These are phyloP conservation scores for Cylindrotheca fusiformis DNA, from an alignment of 108 stramenopile species.

Conservation along the genomic window DNA sequence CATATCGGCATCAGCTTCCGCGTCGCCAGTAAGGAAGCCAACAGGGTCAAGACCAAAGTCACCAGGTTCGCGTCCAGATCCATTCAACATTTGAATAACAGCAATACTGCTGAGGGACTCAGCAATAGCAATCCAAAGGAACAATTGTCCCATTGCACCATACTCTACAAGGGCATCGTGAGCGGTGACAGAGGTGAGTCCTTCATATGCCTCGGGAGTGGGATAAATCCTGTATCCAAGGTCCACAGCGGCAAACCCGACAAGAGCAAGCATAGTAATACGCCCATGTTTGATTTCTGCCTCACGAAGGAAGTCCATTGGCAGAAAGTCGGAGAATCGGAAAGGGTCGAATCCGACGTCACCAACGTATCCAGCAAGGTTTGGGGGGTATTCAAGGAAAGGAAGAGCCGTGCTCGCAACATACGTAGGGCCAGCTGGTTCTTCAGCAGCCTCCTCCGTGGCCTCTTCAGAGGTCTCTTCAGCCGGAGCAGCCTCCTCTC, in stretches of 20 bases:
- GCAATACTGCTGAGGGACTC: slow-evolving; percentile 70
- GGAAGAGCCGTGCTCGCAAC: slow-evolving; percentile 70
- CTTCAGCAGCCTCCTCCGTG: slow-evolving; percentile 13
- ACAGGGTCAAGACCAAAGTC: slow-evolving; percentile 88
- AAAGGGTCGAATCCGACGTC: slow-evolving; percentile 94
- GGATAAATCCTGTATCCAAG: slow-evolving; percentile 77
- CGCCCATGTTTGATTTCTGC: slow-evolving; percentile 97
- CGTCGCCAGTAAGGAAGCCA: slow-evolving; percentile 69
- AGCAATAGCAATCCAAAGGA: slow-evolving; percentile 68
- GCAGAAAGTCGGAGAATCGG: slow-evolving; percentile 83
- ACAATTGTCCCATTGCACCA: slow-evolving; percentile 79
- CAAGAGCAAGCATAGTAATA: slow-evolving; percentile 88
- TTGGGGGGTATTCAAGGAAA: slow-evolving; percentile 87
- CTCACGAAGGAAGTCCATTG: slow-evolving; percentile 90
- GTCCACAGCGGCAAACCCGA: slow-evolving; percentile 91
- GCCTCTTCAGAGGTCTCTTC: slow-evolving; percentile 1
- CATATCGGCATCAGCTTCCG: slow-evolving; percentile 66
- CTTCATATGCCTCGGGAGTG: slow-evolving; percentile 73
- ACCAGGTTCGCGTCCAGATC: slow-evolving; percentile 91
- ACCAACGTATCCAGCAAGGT: slow-evolving; percentile 86
- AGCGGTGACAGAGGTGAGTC: slow-evolving; percentile 77
- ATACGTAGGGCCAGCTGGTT: slow-evolving; percentile 21
- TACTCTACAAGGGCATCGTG: slow-evolving; percentile 78
- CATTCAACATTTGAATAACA: slow-evolving; percentile 85
- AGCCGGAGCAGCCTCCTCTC: slow-evolving; percentile 21